Base-by-base conservation (phyloP, 495 filamentous ascomycete genomes). In the Penicillium ucsense region DNA sequence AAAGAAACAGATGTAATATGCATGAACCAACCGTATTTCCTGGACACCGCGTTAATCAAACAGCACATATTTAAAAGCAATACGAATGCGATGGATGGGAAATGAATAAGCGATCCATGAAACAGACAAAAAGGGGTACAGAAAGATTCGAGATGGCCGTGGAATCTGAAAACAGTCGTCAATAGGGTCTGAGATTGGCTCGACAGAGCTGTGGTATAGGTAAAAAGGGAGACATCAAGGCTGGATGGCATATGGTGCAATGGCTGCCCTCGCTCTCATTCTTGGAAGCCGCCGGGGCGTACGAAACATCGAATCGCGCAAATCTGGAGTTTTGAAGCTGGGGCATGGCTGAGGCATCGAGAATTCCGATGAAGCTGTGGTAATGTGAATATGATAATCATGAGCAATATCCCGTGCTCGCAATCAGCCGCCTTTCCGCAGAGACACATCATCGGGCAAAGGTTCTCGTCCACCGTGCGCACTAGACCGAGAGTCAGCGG, bases 391-490 rank as follows among this genome's bases (percentile, higher is more conserved):
- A 20, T 20, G 20, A 20, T 20, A 20, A 20, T 20, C 20, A 20
- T 20, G 20, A 20, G 20, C 20, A 20, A 20, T 20, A 20, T 20
- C 20, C 20, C 20, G 20, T 20, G 20, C 20, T 20, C 20, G 20
- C 20, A 20, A 20, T 65, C 59, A 78, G 10, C 74, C 74, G 35
- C 74, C 74, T 52, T 78, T 78, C 33, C 74, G 57, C 53, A 76
- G 47, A 33, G 71, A 69, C 46, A 70, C 71, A 41, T 76, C 72
- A n/a, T 56, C 52, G n/a, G 74, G 72, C 27, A 73, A 53, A 5
- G 66, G 61, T 49, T 76, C 73, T 1, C 58, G 63, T 20, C 57
- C 56, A 30, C 56, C 46, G 35, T 61, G 51, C 31, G 49, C 43
- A 4, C 54, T 52, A 32, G 62, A 57, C 31, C 62, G 60, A 20